Evolutionary conservation across 2,329 filamentous ascomycete genomes (phyloP).

Genomic region (Raffaelea deltoideospora): DNA sequence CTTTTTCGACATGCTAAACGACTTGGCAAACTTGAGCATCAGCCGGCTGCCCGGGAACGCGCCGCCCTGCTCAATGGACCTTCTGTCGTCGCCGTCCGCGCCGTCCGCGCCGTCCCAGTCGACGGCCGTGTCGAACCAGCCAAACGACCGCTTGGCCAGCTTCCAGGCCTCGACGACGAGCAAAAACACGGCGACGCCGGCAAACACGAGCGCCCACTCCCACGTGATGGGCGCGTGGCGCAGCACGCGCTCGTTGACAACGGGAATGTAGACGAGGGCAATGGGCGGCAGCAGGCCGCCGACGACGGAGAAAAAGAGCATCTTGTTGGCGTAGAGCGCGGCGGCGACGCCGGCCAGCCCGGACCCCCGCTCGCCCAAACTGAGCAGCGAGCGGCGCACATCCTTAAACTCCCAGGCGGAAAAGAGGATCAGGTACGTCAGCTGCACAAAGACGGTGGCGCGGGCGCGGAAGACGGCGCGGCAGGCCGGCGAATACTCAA

Average conservation of each 20-base stretch:
- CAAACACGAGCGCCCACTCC: slow-evolving; percentile 59
- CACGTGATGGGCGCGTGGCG: slow-evolving; percentile 54
- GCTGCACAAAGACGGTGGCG: slow-evolving; percentile 55
- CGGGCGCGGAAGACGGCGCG: slow-evolving; percentile 51
- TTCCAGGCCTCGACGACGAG: slow-evolving; percentile 59
- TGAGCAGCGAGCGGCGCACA: slow-evolving; percentile 56
- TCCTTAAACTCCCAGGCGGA: slow-evolving; percentile 68
- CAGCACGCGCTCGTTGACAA: slow-evolving; percentile 55
- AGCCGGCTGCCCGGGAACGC: too few relatives aligned
- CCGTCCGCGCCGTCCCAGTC: too few relatives aligned
- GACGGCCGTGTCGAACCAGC: too few relatives aligned
- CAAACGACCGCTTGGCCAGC: slow-evolving; percentile 38
- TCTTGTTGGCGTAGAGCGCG: slow-evolving; percentile 54
- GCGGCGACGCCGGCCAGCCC: slow-evolving; percentile 30
- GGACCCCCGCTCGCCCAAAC: slow-evolving; percentile 41
- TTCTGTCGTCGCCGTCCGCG: too few relatives aligned
- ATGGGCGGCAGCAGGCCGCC: slow-evolving; percentile 47
- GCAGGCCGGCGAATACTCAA: slow-evolving; percentile 38
- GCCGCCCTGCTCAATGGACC: too few relatives aligned
- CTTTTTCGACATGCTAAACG: too few relatives aligned
- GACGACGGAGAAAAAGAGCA: slow-evolving; percentile 53
- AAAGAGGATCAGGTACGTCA: slow-evolving; percentile 60
- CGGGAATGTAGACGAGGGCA: slow-evolving; percentile 57
- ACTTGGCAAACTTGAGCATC: too few relatives aligned
- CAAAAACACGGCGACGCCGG: slow-evolving; percentile 49